These are phyloP conservation scores for Magnusiomyces suaveolens DNA, from an alignment of 1,139 yeast genomes.

Conservation along the genomic window DNA sequence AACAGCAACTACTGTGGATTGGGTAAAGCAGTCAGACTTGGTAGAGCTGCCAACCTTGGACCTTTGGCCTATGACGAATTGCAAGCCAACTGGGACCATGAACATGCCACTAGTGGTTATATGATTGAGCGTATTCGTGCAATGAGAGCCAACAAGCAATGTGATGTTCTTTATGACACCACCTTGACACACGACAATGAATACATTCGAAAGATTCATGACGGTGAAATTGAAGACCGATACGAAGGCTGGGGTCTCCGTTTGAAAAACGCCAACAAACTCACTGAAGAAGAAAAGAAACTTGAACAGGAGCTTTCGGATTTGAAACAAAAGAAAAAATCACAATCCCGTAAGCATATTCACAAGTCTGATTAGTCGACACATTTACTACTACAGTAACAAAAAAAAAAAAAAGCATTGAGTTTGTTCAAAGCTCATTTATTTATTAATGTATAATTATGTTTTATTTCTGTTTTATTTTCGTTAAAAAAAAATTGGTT, in stretches of 20 bases:
- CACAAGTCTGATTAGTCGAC: too few species aligned
- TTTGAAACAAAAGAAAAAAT: not conserved
- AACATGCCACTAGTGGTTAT: slow-evolving; percentile 25
- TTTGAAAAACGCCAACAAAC: not conserved
- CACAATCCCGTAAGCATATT: too few species aligned
- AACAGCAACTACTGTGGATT: slow-evolving; percentile 19
- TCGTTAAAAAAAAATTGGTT: too few species aligned
- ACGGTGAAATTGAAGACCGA: not conserved
- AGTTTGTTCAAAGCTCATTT: too few species aligned
- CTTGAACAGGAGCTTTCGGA: not conserved
- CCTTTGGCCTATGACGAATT: not conserved
- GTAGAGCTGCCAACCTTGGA: slow-evolving; percentile 4
- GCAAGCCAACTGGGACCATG: slow-evolving; percentile 2
- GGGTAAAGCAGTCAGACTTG: slow-evolving; percentile 9
- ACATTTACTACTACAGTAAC: too few species aligned
- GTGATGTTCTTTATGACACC: slow-evolving; percentile 19
- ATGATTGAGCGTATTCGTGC: slow-evolving; percentile 27
- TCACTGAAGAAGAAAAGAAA: not conserved
- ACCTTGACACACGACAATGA: not conserved
- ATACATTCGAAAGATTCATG: not conserved
- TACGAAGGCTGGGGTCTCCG: slow-evolving; percentile 2
- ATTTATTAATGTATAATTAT: too few species aligned
- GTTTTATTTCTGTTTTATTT: too few species aligned
- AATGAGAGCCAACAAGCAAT: slow-evolving; percentile 20
- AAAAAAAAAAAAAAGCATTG: too few species aligned